Conservation (phyloP, 31 red algal species). For the Endocladia muricata region DNA sequence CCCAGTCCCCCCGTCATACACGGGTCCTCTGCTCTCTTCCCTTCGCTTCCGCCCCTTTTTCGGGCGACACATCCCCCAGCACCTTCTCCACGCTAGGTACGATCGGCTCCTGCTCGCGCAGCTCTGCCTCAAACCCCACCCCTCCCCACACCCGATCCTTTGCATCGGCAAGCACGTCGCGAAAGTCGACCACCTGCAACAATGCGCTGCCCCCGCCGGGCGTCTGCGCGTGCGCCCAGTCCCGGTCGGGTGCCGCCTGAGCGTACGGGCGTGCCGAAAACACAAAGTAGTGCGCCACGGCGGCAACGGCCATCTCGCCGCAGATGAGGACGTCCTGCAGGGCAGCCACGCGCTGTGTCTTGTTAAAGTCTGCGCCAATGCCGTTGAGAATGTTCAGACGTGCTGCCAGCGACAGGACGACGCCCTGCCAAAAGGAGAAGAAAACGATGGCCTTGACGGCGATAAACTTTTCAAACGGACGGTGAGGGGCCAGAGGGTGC, state of each 20-base stretch:
- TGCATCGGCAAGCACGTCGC: slow-evolving; percentile 91
- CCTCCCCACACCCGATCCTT: slow-evolving; percentile 74
- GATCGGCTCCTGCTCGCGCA: slow-evolving; percentile 80
- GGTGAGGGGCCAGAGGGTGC: slow-evolving; percentile 61
- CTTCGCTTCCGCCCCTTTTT: too few relatives aligned
- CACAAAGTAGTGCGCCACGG: slow-evolving; percentile 82
- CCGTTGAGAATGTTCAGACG: slow-evolving; percentile 65
- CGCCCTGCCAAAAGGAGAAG: slow-evolving; percentile 96
- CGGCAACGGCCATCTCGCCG: slow-evolving; percentile 88
- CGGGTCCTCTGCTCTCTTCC: too few relatives aligned
- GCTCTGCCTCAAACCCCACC: slow-evolving; percentile 78
- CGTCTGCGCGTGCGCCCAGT: neutral
- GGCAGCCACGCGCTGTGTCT: slow-evolving; percentile 72
- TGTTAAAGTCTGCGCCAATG: slow-evolving; percentile 72
- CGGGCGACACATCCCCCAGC: neutral
- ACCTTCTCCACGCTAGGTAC: slow-evolving; percentile 21
- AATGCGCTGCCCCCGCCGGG: slow-evolving; percentile 22
- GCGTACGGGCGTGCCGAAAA: slow-evolving; percentile 90
- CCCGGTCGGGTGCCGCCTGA: slow-evolving; percentile 32
- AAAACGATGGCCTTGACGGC: slow-evolving; percentile 92
- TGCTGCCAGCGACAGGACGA: slow-evolving; percentile 66
- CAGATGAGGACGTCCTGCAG: slow-evolving; percentile 97
- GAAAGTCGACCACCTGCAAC: slow-evolving; percentile 89
- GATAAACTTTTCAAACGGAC: slow-evolving; percentile 89
- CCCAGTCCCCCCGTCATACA: too few relatives aligned